phyloP scores from a whole-genome alignment of 805 yeast genomes.

The Starmerella apicola region DNA sequence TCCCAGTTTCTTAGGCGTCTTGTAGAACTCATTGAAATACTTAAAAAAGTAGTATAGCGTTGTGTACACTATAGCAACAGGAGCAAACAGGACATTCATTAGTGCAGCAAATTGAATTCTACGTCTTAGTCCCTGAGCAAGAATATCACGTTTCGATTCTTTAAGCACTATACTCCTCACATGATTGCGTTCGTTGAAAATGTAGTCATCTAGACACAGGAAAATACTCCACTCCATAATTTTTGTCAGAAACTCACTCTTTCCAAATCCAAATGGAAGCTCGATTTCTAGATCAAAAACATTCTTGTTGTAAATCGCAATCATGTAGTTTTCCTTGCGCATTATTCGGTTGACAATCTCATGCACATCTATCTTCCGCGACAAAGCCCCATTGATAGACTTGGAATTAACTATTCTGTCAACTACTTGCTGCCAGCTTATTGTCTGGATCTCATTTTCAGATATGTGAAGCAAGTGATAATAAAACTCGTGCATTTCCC shows the following conservation, averaged over 20 bases:
- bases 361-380: conserved; percentile 70
- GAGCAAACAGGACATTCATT: conserved; percentile 69
- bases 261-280: conserved; percentile 32
- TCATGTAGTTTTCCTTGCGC: conserved; percentile 89
- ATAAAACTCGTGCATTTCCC: conserved; percentile 69
- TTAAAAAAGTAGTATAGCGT: conserved; percentile 72
- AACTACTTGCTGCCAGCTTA: conserved; percentile 83
- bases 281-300: conserved; percentile 56
- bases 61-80: conserved; percentile 75
- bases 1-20: conserved; percentile 72
- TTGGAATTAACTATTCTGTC: conserved; percentile 59
- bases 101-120: conserved; percentile 82
- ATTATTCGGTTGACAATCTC: conserved; percentile 89
- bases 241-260: conserved; percentile 47
- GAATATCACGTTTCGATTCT: conserved; percentile 51
- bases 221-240: conserved; percentile 92
- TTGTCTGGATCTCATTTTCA: conserved; percentile 79
- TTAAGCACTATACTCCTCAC: conserved; percentile 58
- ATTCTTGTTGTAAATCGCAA: conserved; percentile 74
- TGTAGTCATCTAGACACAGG: conserved; percentile 73
- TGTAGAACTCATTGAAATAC: conserved; percentile 83
- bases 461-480: conserved; percentile 54
- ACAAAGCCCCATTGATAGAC: conserved; percentile 31
- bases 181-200: conserved; percentile 75
- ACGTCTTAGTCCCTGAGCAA: conserved; percentile 58